Evolutionary conservation across 805 yeast species (phyloP), one percentile per base, ranked within the genome.

Genomic region (Metschnikowia orientalis): DNA sequence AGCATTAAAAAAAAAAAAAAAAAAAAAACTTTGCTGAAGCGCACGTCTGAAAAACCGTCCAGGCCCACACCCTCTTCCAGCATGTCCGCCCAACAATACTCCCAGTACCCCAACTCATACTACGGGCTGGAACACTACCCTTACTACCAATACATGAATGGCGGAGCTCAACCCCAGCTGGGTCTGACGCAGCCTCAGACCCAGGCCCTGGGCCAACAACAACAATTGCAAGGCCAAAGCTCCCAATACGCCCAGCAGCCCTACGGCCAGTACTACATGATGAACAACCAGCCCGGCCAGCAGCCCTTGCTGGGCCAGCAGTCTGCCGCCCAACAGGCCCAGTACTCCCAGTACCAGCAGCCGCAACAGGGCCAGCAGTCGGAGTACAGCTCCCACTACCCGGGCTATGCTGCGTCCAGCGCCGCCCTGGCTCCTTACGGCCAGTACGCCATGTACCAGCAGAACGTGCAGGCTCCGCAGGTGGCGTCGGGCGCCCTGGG

Each of bases 81-180:
- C 20, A 45, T 45, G 50, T 45, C 50, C 9, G 41, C 50, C n/a
- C 47, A 45, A 16, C 50, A 45, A 19, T 45, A 44, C 37, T 44
- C 47, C 13, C 50, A 44, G 27, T 41, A 26, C 32, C 48, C 50
- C 22, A 37, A 37, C 28, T 43, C 47, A 19, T 45, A 45, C 40
- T 45, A 45, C 40, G 49, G 49, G 23, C 50, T 39, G 48, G 50
- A 45, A 32, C 47, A 38, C 36, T 45, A 45, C 35, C 50, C 47
- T n/a, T 45, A 45, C 41, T 41, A 39, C 15, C 47, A 43, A 22
- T 45, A 41, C 34, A 45, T 45, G 46, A 44, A 41, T 28, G 42
- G 40, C 17, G 32, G 32, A 6, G 37, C 28, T 7, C 48, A 44
- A 32, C 39, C 46, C 8, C 48, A 42, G 20, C 33, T 31, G 21